These are phyloP conservation scores for Cyclotella cryptica DNA, from an alignment of 108 stramenopile species.

Conservation along the genomic window DNA sequence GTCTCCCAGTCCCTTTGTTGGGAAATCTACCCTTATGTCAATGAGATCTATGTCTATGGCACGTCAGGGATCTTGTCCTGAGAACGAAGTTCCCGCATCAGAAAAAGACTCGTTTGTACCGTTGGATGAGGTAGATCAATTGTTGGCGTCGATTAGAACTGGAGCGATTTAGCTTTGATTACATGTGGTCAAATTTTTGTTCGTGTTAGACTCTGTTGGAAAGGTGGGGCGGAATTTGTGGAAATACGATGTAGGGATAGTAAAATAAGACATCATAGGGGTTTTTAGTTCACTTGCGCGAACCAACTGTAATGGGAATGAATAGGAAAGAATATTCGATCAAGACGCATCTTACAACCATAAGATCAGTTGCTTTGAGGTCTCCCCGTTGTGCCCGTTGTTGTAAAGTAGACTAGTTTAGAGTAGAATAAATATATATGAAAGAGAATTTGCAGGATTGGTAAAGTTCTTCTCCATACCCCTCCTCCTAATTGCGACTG, in stretches of 20 bases:
- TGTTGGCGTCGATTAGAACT: constrained; percentile 28
- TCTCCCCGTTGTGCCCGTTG: no score
- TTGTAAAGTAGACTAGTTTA: no score
- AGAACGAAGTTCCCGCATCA: constrained; percentile 19
- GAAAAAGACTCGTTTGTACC: constrained; percentile 30
- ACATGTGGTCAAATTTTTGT: not conserved
- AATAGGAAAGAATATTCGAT: no score
- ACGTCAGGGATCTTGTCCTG: constrained; percentile 23
- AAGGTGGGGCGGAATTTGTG: no score
- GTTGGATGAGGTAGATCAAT: constrained; percentile 40
- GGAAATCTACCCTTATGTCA: constrained; percentile 4
- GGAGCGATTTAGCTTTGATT: constrained; percentile 12
- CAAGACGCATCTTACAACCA: not conserved
- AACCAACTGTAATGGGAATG: no score
- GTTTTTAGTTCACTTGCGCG: no score
- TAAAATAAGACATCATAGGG: no score
- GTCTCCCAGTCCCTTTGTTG: constrained; percentile 4
- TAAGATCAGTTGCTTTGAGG: not conserved
- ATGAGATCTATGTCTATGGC: constrained; percentile 27
- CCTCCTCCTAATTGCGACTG: no score
- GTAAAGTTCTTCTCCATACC: no score
- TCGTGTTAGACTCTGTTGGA: not conserved
- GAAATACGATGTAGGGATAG: no score
- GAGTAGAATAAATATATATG: no score
- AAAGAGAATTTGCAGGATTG: no score